A percentile compares a stretch with the other conserved stretches of the same genome.
These are phyloP conservation scores for Suillus hirtellus DNA, from an alignment of 768 basidiomycete species.

Conservation along the genomic window DNA sequence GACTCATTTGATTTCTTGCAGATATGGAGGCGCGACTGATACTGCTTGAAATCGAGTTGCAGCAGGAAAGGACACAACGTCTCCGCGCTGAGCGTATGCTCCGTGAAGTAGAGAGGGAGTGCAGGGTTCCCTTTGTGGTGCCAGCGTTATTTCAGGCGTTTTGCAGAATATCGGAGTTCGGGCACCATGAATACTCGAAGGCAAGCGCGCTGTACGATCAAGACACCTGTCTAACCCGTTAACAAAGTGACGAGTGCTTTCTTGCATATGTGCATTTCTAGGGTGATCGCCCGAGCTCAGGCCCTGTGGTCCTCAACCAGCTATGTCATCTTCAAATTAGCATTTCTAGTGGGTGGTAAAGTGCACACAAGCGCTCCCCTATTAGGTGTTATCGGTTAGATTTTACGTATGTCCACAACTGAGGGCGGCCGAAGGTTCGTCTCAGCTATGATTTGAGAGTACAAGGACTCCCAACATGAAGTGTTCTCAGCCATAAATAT, in stretches of 20 bases:
- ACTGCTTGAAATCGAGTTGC: conserved; percentile 37
- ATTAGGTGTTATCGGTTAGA: too few relatives aligned
- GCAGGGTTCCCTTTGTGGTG: conserved; percentile 55
- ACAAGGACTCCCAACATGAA: neutral
- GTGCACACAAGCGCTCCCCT: neutral
- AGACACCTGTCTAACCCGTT: neutral
- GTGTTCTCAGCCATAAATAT: neutral
- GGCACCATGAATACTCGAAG: neutral
- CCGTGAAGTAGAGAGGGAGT: conserved; percentile 50
- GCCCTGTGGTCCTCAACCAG: neutral
- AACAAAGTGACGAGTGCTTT: neutral
- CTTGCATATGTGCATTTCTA: neutral
- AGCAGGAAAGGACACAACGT: conserved; percentile 37
- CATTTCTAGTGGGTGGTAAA: neutral
- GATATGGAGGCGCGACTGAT: conserved; percentile 28
- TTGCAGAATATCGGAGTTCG: conserved; percentile 44
- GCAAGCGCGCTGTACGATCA: neutral
- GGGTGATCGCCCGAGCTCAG: neutral
- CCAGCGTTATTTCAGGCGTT: conserved; percentile 60
- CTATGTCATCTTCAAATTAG: neutral
- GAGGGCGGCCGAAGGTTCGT: neutral
- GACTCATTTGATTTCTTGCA: conserved; percentile 12
- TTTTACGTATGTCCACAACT: neutral
- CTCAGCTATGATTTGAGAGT: neutral
- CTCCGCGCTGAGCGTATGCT: conserved; percentile 46